These are phyloP conservation scores for Diaporthe vexans DNA, from an alignment of 2,329 filamentous ascomycete genomes.

Conservation along the genomic window DNA sequence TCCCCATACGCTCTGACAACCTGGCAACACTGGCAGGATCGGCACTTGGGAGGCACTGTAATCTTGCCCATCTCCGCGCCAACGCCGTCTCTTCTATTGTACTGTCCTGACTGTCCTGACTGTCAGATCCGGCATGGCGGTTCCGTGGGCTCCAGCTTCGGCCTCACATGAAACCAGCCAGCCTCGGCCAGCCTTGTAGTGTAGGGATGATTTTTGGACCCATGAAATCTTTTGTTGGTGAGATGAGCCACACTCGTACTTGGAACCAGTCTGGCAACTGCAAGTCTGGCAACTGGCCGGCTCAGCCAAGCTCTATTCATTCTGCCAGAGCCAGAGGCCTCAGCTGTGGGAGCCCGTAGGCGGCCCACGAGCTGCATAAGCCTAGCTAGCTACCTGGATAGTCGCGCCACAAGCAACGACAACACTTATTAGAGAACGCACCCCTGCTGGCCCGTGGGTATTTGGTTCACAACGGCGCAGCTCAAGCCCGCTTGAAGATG, in stretches of 20 bases:
- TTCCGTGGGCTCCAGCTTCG: conserved; percentile 18
- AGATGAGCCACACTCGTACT: conserved; percentile 4
- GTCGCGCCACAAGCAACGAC: not conserved
- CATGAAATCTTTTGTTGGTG: conserved; percentile 3
- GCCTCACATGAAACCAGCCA: conserved; percentile 24
- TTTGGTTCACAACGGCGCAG: conserved; percentile 20
- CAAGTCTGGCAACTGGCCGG: not conserved
- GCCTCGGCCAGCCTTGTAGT: not conserved
- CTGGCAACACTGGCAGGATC: conserved; percentile 25
- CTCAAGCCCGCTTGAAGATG: not conserved
- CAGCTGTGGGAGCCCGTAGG: not conserved
- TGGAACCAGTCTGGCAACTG: not conserved
- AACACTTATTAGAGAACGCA: too few species aligned
- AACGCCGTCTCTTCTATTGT: not conserved
- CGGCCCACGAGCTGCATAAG: not conserved
- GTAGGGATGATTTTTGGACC: conserved; percentile 16
- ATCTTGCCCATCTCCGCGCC: not conserved
- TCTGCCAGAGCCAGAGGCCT: not conserved
- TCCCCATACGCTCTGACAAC: not conserved
- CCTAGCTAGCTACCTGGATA: not conserved
- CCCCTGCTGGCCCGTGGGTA: not conserved
- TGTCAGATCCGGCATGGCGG: conserved; percentile 15
- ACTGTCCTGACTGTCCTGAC: too few species aligned
- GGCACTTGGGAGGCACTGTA: conserved; percentile 5
- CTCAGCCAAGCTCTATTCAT: not conserved